Percentiles rank a stretch among this genome's conserved stretches.
Conservation (phyloP, 208 protist genomes). For the Crithidia sp. region DNA sequence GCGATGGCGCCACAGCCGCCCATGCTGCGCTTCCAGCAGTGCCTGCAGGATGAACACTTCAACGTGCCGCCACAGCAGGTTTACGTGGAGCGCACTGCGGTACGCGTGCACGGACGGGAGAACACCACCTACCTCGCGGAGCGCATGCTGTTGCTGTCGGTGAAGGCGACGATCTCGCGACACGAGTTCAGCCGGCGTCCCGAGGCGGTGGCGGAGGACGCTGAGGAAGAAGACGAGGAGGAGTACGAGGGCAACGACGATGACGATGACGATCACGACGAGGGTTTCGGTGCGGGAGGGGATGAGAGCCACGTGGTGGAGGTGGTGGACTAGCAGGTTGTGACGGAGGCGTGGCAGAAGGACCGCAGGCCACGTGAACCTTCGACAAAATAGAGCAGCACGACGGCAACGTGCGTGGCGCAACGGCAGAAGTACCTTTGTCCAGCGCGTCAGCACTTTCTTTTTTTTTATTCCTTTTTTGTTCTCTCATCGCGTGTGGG, state of each 20-base stretch:
- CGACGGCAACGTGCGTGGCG: too few species aligned
- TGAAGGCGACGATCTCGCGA: slow-evolving; percentile 34
- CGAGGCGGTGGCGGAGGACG: slow-evolving; percentile 10
- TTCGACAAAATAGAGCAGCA: too few species aligned
- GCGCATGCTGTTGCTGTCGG: slow-evolving; percentile 77
- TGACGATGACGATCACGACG: background rate
- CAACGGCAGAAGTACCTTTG: too few species aligned
- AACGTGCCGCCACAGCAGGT: slow-evolving; percentile 41
- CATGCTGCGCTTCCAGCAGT: slow-evolving; percentile 63
- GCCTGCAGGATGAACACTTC: slow-evolving; percentile 76
- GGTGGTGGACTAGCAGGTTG: slow-evolving; percentile 1
- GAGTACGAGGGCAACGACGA: slow-evolving; percentile 1
- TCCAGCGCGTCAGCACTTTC: background rate
- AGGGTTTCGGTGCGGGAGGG: background rate
- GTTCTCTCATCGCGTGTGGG: background rate
- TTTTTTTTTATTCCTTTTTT: background rate
- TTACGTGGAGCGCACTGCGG: slow-evolving; percentile 47
- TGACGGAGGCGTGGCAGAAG: background rate
- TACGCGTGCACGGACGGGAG: slow-evolving; percentile 69
- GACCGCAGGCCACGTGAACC: background rate
- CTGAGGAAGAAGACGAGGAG: slow-evolving; percentile 6
- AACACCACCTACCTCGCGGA: slow-evolving; percentile 73
- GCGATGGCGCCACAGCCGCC: slow-evolving; percentile 46
- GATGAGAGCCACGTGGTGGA: background rate
- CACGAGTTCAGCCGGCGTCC: slow-evolving; percentile 14